Base-by-base conservation (phyloP, 2,329 filamentous ascomycete genomes). In the Peltaster fructicola region DNA sequence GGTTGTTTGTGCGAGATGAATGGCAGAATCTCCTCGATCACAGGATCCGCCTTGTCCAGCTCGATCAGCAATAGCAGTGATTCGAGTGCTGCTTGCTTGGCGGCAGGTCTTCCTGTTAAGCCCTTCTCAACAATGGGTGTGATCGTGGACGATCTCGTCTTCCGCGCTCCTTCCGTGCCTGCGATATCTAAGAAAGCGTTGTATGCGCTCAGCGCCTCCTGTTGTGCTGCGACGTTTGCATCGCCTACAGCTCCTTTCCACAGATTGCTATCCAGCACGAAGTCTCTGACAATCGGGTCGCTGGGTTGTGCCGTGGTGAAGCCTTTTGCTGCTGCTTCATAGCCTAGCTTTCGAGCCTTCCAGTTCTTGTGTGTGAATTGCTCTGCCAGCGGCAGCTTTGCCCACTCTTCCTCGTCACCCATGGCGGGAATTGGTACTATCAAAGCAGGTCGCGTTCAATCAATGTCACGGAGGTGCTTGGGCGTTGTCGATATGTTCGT, bases 261-360 rank as follows among this genome's bases (percentile, higher is more conserved):
- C 32, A 98, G 51, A 34, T 71, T 59, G 1, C 82, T 63, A 38
- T 98, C 88, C 47, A 77, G 71, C 32, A 88, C 55, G 44, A 95
- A 98, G 1, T 85, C 81, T 39, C 72, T 67, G 42, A 98, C 93
- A 17, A 73, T 73, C 8, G 82, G 73, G 47, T 90, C 78, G 39
- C 72, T 67, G 48, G 95, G 85, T 32, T 80, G 73, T 5, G 84
- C 81, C 30, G 68, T 61, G 47, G 82, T 74, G 51, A 98, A 95
- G 38, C 74, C 68, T 51, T 88, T 84, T 19, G 76, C 69, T 11
- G 81, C 84, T 38, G 88, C 81, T 62, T 98, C 88, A 49, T 95
- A 98, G 26, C 73, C 88, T 46, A 71, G 72, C 57, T 98, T 98
- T 45, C 88, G 70, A 20, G 91, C 84, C 65, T 98, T 98, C 88